phyloP scores from a whole-genome alignment of 257 asterid species.

The Nyctanthes arbortristis region DNA sequence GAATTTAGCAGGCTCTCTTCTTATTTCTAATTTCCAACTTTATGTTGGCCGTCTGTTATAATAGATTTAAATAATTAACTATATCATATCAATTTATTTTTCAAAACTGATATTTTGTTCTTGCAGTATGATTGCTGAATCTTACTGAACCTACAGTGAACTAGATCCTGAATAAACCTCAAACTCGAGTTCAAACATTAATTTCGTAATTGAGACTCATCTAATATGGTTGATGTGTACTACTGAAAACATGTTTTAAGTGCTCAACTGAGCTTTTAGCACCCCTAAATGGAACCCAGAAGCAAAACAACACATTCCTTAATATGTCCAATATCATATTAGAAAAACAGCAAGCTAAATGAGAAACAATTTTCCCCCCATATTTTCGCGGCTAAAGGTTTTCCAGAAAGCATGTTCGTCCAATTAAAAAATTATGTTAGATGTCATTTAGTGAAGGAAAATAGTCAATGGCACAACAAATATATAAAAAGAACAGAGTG shows the following conservation, averaged over 20 bases:
- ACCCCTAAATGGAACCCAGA: background rate
- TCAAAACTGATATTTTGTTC: background rate
- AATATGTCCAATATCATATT: background rate
- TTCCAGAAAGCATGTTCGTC: constrained; percentile 6
- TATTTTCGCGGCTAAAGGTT: too few species aligned
- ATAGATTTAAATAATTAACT: too few species aligned
- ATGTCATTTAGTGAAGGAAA: constrained; percentile 20
- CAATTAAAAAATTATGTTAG: background rate
- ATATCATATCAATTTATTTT: background rate
- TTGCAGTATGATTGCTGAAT: background rate
- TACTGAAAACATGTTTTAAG: background rate
- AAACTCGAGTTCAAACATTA: background rate
- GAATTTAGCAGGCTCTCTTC: too few species aligned
- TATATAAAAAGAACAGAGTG: background rate
- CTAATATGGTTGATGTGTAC: background rate
- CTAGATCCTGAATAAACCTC: background rate
- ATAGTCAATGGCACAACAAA: constrained; percentile 1
- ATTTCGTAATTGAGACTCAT: background rate
- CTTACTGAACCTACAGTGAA: background rate
- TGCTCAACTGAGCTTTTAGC: background rate
- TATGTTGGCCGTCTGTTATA: too few species aligned
- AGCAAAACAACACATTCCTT: background rate
- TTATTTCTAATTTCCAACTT: too few species aligned
- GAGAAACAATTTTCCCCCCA: too few species aligned
- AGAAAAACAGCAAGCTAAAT: background rate